Evolutionary conservation across 371 early-diverging fungal genomes (phyloP).

Genomic region (Apophysomyces variabilis): DNA sequence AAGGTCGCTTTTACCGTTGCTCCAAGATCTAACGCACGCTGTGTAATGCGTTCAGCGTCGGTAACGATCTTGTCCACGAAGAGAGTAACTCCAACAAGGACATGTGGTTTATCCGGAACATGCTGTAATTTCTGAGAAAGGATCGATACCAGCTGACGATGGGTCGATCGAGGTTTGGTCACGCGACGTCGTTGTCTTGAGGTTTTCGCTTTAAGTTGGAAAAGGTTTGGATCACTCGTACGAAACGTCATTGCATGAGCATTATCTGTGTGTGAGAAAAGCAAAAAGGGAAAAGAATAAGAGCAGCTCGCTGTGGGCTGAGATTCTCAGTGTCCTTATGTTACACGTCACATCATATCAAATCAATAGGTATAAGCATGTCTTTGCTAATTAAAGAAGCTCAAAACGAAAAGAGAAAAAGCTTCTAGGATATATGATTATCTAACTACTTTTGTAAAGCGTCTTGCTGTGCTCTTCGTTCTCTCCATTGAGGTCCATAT

Average conservation of each 20-base stretch:
- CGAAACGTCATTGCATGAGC: neutral
- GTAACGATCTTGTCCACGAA: neutral
- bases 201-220: neutral
- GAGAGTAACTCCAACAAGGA: neutral
- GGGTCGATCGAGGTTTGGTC: neutral
- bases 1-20: neutral
- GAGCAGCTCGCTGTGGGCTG: neutral
- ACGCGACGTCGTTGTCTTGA: constrained; percentile 1
- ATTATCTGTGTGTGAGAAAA: no score
- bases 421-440: no score
- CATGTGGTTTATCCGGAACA: neutral
- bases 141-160: neutral
- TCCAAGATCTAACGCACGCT: neutral
- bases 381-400: no score
- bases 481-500: constrained; percentile 17
- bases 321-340: no score
- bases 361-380: no score
- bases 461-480: constrained; percentile 2
- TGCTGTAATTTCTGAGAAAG: neutral
- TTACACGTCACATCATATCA: neutral
- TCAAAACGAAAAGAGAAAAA: no score
- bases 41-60: neutral
- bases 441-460: neutral
- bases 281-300: neutral
- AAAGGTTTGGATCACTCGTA: constrained; percentile 2